phyloP scores from a whole-genome alignment of 495 filamentous ascomycete species.

The Haplographium delicatum region DNA sequence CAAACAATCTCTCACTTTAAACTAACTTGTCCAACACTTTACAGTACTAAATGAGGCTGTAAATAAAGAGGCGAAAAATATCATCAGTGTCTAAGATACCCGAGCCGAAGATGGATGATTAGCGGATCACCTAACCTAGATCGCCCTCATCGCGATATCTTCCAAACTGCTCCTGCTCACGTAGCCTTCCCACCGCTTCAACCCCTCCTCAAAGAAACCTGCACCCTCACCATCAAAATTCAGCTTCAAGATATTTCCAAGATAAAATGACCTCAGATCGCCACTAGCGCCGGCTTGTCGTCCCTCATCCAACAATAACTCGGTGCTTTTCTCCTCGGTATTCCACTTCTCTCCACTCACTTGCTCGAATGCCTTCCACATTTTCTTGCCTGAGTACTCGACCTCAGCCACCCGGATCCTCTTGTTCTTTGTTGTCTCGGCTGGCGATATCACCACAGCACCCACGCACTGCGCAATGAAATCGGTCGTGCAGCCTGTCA shows the following conservation, averaged over 20 bases:
- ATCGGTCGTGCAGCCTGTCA: neutral
- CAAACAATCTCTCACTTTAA: no score
- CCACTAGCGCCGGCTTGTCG: neutral
- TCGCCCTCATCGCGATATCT: neutral
- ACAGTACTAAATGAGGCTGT: no score
- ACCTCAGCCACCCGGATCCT: conserved; percentile 1
- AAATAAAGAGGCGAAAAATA: no score
- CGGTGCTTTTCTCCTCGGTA: neutral
- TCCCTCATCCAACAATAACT: neutral
- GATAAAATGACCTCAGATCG: neutral
- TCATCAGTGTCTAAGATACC: no score
- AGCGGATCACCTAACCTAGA: no score
- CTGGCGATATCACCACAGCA: neutral
- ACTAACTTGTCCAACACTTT: no score
- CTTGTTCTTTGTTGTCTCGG: neutral
- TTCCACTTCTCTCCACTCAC: neutral
- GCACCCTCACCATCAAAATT: conserved; percentile 7
- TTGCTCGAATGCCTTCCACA: neutral
- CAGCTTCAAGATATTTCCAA: conserved; percentile 1
- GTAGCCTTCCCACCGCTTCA: neutral
- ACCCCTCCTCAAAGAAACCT: conserved; percentile 3
- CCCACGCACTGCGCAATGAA: neutral
- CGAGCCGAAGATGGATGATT: no score
- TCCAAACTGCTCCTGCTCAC: neutral
- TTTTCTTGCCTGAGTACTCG: neutral